A percentile compares a stretch with the other conserved stretches of the same genome.
Evolutionary conservation across 768 basidiomycete genomes (phyloP).

Genomic region (Boletus speciosus): DNA sequence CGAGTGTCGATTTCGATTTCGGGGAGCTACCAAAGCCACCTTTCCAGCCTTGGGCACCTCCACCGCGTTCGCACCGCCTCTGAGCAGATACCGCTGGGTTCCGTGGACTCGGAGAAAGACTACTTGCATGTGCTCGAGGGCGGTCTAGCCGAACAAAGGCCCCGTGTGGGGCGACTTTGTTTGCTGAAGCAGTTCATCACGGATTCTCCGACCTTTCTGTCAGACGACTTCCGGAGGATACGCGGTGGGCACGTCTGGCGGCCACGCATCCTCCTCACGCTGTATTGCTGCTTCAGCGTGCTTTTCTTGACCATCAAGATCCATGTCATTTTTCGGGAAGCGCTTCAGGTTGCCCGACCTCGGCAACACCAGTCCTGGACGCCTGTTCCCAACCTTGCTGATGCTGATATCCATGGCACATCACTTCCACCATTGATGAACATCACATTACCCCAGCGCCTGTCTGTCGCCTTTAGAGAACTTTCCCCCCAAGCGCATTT

Average conservation of each 20-base stretch:
- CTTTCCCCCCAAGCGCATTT: constrained; percentile 27
- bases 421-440: constrained; percentile 25
- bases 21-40: constrained; percentile 45
- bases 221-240: constrained; percentile 26
- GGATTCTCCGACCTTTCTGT: constrained; percentile 23
- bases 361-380: not conserved
- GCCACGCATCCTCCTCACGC: constrained; percentile 30
- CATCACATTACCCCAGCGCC: constrained; percentile 30
- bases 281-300: constrained; percentile 44
- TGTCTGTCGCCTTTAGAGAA: constrained; percentile 36
- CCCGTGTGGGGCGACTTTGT: constrained; percentile 16
- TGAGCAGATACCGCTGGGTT: constrained; percentile 16
- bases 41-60: constrained; percentile 41
- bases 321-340: constrained; percentile 4
- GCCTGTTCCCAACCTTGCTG: not conserved
- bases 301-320: constrained; percentile 36
- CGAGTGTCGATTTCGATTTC: constrained; percentile 31
- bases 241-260: constrained; percentile 24
- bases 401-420: not conserved
- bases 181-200: constrained; percentile 28
- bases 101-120: constrained; percentile 3
- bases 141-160: constrained; percentile 15
- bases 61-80: constrained; percentile 37
- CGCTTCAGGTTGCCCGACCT: not conserved
- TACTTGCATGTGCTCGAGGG: constrained; percentile 15